Conservation (phyloP, 1,284 basidiomycete genomes). For the Cryptococcus maquisensis region DNA sequence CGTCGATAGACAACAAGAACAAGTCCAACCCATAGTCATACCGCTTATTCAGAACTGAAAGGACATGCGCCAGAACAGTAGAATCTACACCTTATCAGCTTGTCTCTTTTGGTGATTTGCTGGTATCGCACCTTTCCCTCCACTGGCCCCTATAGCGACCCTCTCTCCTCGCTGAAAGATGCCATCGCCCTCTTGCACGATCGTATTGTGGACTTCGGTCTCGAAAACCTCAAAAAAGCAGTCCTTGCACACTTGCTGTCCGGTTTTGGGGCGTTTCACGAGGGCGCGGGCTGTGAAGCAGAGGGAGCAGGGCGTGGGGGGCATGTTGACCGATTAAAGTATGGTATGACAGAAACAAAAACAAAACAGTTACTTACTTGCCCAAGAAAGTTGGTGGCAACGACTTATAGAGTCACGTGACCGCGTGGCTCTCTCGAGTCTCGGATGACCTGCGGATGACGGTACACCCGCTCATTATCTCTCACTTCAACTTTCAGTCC, state of each 20-base stretch:
- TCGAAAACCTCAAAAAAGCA: conserved; percentile 98
- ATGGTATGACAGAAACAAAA: no score
- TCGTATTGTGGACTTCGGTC: conserved; percentile 96
- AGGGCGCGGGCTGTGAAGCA: conserved; percentile 77
- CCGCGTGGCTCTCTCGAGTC: no score
- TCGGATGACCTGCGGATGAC: no score
- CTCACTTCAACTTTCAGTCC: neutral
- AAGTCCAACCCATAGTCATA: conserved; percentile 89
- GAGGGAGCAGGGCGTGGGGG: conserved; percentile 51
- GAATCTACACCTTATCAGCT: conserved; percentile 62
- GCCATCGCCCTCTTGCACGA: conserved; percentile 57
- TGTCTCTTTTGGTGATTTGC: neutral
- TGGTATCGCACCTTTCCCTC: conserved; percentile 80
- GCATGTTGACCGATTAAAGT: conserved; percentile 22
- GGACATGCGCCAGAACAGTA: conserved; percentile 93
- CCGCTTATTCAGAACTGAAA: conserved; percentile 91
- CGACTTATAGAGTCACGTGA: no score
- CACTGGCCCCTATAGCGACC: conserved; percentile 96
- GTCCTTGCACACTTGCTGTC: conserved; percentile 90
- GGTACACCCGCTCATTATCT: neutral
- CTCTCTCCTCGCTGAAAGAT: conserved; percentile 88
- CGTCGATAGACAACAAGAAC: conserved; percentile 93
- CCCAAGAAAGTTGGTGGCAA: no score
- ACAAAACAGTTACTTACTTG: no score
- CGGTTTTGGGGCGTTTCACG: conserved; percentile 92